Base-by-base conservation (phyloP, 768 basidiomycete species). In the Tephrocybe sp. region DNA sequence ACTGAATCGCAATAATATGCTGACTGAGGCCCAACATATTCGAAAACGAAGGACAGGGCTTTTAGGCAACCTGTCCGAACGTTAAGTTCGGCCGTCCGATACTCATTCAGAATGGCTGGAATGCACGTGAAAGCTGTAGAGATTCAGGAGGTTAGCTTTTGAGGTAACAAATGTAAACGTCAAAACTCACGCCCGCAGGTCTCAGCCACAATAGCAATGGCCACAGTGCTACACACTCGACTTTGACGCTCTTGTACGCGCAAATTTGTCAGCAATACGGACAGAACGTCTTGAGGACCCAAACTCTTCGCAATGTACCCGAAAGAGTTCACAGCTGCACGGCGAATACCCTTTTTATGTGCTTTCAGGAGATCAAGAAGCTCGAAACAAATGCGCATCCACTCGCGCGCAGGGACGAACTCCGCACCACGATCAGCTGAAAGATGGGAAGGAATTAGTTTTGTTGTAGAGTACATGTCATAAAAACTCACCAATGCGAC, bases 371-470 rank as follows among this genome's bases (percentile, higher is more conserved):
- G 78, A 64, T 98, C 97, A 44, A 99, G 81, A 31, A 99, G 73
- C 65, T 99, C 97, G 70, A 99, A 98, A 67, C 97, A 98, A 64
- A 99, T 98, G 64, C 97, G 88, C 97, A 99, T 99, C 97, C 96
- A 98, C 71, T 99, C 97, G 62, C 97, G 84, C 9, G 97, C 96
- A 13, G 97, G 95, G 0, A 99, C 96, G 54, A 92, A 98, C 70
- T 98, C 97, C 17, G 97, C 96, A 49, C 97, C 97, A 69, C 97
- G 93, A 83, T 99, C 97, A 51, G 97, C 96, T 69, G 44, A 20
- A 45, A 39, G 48, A 35, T 16, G 11, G 8, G 5, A 32, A 45
- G 47, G 32, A 49, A 11, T 23, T 35, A 13, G 31, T 45, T 22
- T 26, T 16, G 43, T 33, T 33, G 48, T 32, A 33, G 41, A 12